Base-by-base conservation (phyloP, 257 asterid genomes). In the Salvia rosmarinus region DNA sequence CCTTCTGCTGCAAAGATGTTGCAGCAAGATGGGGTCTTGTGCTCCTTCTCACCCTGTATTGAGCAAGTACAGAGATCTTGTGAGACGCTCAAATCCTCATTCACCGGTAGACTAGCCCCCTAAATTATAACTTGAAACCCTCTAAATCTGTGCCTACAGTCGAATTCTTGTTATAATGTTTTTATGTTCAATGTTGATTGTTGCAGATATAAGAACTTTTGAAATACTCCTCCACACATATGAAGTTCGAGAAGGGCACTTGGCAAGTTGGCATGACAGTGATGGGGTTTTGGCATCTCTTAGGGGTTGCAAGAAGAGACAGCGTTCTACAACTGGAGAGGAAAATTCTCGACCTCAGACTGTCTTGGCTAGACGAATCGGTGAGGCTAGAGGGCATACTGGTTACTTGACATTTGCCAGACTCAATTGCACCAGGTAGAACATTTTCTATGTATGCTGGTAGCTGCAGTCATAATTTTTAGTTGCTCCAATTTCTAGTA, bases 21-120 rank as follows among this genome's bases (percentile, higher is more conserved):
- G 86, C 93, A 91, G 81, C 90, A 81, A 80, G 99, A 94, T 58
- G 99, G 96, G 10, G 84, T 88, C 50, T 63, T 91, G 85, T 94
- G 99, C 85, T 89, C 99, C 34, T 94, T 94, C 80, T 94, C 98
- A 5, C 99, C 98, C 0, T 94, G 99, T 81, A 94, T 94, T 8
- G 99, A 94, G 78, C 99, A 94, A 91, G 99, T 89, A 23, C 99
- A 91, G 40, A 88, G 85, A 68, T 85, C 98, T 14, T 91, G 96
- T 30, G 95, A 89, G 78, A 80, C 95, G 1, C 87, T 94, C 13
- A 82, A 78, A 75, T 77, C 87, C 28, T 52, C 72, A 58, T 91
- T 88, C 54, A 94, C 99, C 0, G 96, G 99, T 91, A 82, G 32
- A 5, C 14, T 61, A 46, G 4, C 57, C 23, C 9, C 57, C 51